Evolutionary conservation across 2,329 filamentous ascomycete genomes (phyloP), one percentile per base, ranked within the genome.

Genomic region (Chaetomium strumarium): DNA sequence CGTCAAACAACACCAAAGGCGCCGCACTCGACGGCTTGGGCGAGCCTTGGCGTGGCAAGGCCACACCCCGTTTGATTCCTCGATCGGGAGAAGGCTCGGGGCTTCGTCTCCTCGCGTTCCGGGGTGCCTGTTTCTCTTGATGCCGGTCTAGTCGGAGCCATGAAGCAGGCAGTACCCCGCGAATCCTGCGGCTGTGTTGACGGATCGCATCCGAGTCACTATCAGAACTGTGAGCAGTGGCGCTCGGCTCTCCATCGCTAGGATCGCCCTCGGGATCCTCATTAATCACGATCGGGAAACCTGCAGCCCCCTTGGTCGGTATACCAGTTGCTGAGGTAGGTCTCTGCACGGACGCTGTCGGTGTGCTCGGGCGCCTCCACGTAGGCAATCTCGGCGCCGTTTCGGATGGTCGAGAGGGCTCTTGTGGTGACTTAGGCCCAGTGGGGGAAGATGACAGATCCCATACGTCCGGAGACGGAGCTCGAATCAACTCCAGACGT

Each of bases 131-230:
- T 58, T 62, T 67, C 30, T 67, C 57, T 20, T 65, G 63, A 51
- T 75, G 70, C 52, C 79, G 75, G 60, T 84, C 80, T 20, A 86
- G 65, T 39, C 82, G 76, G 51, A 85, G 72, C 78, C 82, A 85
- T 6, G 83, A 86, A n/a, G 83, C 83, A 37, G 83, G 83, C 41
- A 85, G 72, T 8, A 85, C 81, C 19, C 82, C 81, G 49, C 74
- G 74, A 44, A 85, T 80, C 47, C 73, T 72, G 48, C 67, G 75
- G 34, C 70, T 69, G 51, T 71, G 68, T 17, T 62, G 64, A 9
- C 64, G 65, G 24, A 71, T 69, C 12, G 68, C 62, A 20, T 78
- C 72, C 2, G 68, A 68, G 3, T 74, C 75, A 46, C 68, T 73
- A 34, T 68, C 67, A 10, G 69, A 68, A n/a, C 60, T 63, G 3